Conservation (phyloP, 2,329 filamentous ascomycete species). For the Zasmidium cellare region DNA sequence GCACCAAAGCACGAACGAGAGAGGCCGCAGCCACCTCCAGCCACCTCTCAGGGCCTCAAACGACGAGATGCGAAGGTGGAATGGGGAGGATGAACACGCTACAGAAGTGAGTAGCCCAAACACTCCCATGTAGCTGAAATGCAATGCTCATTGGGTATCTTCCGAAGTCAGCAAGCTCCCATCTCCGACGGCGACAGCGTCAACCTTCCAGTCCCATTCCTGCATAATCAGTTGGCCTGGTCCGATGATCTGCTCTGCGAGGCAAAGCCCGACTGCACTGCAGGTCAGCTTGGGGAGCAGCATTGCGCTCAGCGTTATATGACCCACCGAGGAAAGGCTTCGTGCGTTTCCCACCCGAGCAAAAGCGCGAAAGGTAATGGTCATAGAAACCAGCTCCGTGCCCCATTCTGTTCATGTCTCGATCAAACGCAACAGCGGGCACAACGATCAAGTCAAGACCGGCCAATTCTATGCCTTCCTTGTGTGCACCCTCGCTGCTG, state of each 20-base stretch:
- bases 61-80: neutral
- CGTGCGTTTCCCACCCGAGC: conserved; percentile 35
- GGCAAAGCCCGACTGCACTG: conserved; percentile 70
- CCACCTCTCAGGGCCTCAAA: neutral
- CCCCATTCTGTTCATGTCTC: conserved; percentile 71
- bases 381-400: conserved; percentile 98
- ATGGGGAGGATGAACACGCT: neutral
- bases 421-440: conserved; percentile 91
- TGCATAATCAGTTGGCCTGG: conserved; percentile 70
- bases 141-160: conserved; percentile 67
- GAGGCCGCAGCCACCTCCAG: neutral
- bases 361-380: conserved; percentile 80
- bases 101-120: conserved; percentile 22
- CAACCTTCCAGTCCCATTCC: conserved; percentile 74
- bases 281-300: conserved; percentile 11
- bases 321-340: conserved; percentile 62
- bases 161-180: conserved; percentile 45
- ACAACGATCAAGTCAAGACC: conserved; percentile 83
- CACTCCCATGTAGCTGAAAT: conserved; percentile 16
- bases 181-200: conserved; percentile 54
- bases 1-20: neutral
- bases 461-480: conserved; percentile 25
- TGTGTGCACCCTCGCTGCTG: conserved; percentile 26
- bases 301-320: neutral
- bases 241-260: conserved; percentile 80